Evolutionary conservation across 305 asterid species (phyloP), one percentile per base, ranked within the genome.

Genomic region (Fraxinus floribunda): DNA sequence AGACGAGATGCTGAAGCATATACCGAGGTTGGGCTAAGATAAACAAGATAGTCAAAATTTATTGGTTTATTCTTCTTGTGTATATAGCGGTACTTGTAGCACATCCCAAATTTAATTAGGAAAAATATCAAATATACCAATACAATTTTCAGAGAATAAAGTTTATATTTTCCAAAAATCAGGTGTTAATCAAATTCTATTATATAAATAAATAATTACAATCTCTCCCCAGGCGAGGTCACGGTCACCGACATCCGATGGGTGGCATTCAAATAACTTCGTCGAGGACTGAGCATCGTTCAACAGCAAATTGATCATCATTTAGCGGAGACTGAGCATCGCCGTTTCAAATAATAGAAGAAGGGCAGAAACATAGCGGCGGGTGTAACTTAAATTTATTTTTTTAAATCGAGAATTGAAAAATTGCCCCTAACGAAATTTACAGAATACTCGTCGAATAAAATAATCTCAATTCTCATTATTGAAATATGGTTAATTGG

Each of bases 1-100:
- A 91, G 86, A 81, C 79, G 91, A 86, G 93, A 91, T 91, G 88
- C 95, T 76, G 91, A 77, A 86, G 97, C 85, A 95, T 92, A 95
- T 95, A 68, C 98, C 87, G 6, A 83, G 81, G 79, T 72, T 18
- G 79, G 62, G 8, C 22, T 44, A 41, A 41, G 52, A 10, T 41
- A 41, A 3, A 10, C 52, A 41, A 2, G 16, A 0, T 2, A 41
- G 32, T 29, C 32, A 29, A 29, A 29, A 29, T 29, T 29, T 29
- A 29, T 0, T 29, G 32, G 32, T 29, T 29, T 29, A 29, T 29
- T 29, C 32, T 29, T 29, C 32, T 29, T 29, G 3, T 29, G 32
- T 29, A 29, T 29, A 29, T 29, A 29, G 1, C 32, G 32, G 32
- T 29, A 29, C 32, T 29, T 35, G 35, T 32, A 32, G 6, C 36